Conservation (phyloP, 1,139 yeast species). For the Blastobotrys persicus region DNA sequence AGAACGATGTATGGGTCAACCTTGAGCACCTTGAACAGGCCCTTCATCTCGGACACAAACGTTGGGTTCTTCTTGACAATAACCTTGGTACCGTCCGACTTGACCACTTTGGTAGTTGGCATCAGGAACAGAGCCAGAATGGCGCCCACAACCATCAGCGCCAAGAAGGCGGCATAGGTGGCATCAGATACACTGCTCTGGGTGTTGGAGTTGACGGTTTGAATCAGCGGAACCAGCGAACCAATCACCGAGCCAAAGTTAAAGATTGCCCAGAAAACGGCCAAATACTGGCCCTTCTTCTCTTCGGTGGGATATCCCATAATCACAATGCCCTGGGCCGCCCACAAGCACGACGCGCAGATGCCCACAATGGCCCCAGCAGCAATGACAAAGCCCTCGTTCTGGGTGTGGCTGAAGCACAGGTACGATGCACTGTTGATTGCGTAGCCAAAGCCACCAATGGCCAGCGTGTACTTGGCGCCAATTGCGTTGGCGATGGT, state of each 20-base stretch:
- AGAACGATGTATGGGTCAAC: conserved; percentile 47
- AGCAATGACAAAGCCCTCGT: conserved; percentile 55
- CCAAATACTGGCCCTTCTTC: conserved; percentile 52
- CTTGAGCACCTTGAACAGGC: conserved; percentile 43
- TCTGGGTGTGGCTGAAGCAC: conserved; percentile 48
- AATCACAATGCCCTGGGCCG: conserved; percentile 58
- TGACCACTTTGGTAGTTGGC: conserved; percentile 52
- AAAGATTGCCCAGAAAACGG: conserved; percentile 60
- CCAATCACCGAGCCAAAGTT: conserved; percentile 58
- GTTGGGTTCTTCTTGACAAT: conserved; percentile 47
- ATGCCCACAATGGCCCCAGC: conserved; percentile 60
- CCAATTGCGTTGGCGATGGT: conserved; percentile 56
- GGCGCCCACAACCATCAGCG: conserved; percentile 52
- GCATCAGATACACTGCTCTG: conserved; percentile 40
- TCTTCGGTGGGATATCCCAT: conserved; percentile 59
- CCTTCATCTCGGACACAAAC: conserved; percentile 47
- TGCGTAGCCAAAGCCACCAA: conserved; percentile 59
- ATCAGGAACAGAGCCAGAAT: conserved; percentile 48
- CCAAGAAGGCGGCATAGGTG: conserved; percentile 57
- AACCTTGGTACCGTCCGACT: conserved; percentile 52
- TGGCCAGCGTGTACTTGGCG: conserved; percentile 46
- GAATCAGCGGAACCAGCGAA: conserved; percentile 26
- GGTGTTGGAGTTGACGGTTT: conserved; percentile 33
- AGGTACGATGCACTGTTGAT: conserved; percentile 54
- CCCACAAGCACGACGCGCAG: conserved; percentile 58